Evolutionary conservation across 306 rosid genomes (phyloP).

Genomic region (Citrullus colocynthis): DNA sequence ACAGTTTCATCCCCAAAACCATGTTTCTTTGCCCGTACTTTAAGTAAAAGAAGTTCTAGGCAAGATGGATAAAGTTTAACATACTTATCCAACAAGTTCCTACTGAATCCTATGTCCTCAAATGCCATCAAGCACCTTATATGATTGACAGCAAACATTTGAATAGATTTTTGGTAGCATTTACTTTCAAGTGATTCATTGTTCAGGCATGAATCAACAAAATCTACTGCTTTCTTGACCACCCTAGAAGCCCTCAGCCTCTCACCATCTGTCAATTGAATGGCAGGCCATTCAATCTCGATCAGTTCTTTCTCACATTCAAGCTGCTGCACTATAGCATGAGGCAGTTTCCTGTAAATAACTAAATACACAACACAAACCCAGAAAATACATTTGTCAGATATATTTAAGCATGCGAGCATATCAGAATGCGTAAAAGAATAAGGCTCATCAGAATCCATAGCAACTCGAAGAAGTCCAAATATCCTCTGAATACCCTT

Average conservation of each 20-base stretch:
- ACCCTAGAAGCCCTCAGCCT: slow-evolving; percentile 52
- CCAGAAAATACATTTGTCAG: slow-evolving; percentile 94
- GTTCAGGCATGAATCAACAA: slow-evolving; percentile 31
- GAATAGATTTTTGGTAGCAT: slow-evolving; percentile 36
- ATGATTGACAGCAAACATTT: slow-evolving; percentile 69
- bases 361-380: slow-evolving; percentile 83
- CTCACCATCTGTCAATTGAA: slow-evolving; percentile 37
- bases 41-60: slow-evolving; percentile 53
- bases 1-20: slow-evolving; percentile 23
- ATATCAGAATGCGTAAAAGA: slow-evolving; percentile 41
- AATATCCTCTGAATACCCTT: slow-evolving; percentile 52
- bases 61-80: slow-evolving; percentile 54
- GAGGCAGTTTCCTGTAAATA: slow-evolving; percentile 85
- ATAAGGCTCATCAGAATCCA: slow-evolving; percentile 36
- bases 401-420: slow-evolving; percentile 57
- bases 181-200: slow-evolving; percentile 39
- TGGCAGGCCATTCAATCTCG: slow-evolving; percentile 66
- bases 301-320: slow-evolving; percentile 72
- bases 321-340: slow-evolving; percentile 53
- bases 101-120: slow-evolving; percentile 32
- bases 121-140: slow-evolving; percentile 65
- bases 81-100: slow-evolving; percentile 57
- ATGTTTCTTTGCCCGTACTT: slow-evolving; percentile 30
- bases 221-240: slow-evolving; percentile 51
- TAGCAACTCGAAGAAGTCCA: slow-evolving; percentile 30